Base-by-base conservation (phyloP, 2,329 filamentous ascomycete genomes). In the Hysterium pulicare region DNA sequence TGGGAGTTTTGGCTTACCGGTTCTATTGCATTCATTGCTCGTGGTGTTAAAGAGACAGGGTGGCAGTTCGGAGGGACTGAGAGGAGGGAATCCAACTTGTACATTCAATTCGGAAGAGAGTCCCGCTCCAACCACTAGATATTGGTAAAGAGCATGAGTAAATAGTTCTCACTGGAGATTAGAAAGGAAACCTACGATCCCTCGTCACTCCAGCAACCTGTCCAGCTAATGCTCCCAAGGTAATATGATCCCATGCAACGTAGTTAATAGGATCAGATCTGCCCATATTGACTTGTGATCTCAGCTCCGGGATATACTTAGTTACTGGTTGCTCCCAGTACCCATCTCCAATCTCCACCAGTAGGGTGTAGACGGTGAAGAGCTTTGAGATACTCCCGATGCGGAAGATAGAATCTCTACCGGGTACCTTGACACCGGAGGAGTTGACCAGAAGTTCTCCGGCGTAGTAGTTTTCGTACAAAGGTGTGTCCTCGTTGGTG, bases 371-470 rank as follows among this genome's bases (percentile, higher is more conserved):
- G 22, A 69, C 65, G 0, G 68, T 69, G 40, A 71, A 54, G 3
- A 68, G 51, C 41, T 71, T 73, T 9, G 61, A 61, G 24, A 67
- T 51, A 46, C 68, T 72, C 1, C 69, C 71, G 13, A 73, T 51
- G 11, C 68, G 64, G 48, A 71, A 73, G 15, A 74, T 69, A 28
- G 62, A 68, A 42, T 73, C 53, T n/a, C 58, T 65, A 45, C 72
- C 62, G 3, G 72, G 62, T 19, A 58, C 62, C 4, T 60, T 57
- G 1, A 62, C 61, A 6, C 69, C 69, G 2, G 51, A 40, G 0
- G 54, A 46, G 2, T 47, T 51, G n/a, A 67, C 52, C 34, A 67
- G 61, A 62, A 42, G 69, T 51, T 42, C 71, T 61, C 47, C 64
- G 65, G 47, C 69, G 67, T 44, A 45, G 39, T 56, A 52, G 36